Conservation (phyloP, 176 grass and related monocot genomes). For the Triticum urartu region DNA sequence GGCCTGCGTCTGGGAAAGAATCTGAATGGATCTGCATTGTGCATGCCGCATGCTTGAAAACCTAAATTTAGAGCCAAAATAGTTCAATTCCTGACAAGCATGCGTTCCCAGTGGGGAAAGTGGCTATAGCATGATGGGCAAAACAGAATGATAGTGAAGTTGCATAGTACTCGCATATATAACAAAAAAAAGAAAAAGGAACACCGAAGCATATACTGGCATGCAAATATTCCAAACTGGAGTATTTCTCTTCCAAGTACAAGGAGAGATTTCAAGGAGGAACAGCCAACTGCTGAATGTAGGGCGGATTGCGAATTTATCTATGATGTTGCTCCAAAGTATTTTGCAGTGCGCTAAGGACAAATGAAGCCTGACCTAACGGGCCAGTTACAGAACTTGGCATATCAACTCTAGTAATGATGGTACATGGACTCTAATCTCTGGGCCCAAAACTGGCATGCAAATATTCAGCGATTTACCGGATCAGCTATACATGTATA, state of each 20-base stretch:
- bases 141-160: neutral
- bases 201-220: neutral
- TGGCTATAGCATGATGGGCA: neutral
- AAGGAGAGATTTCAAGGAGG: neutral
- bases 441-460: slow-evolving; percentile 18
- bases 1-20: neutral
- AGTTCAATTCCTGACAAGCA: neutral
- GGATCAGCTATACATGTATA: slow-evolving; percentile 23
- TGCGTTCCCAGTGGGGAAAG: neutral
- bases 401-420: neutral
- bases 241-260: neutral
- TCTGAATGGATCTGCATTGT: neutral
- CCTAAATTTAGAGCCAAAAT: neutral
- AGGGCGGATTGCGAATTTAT: neutral
- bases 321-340: neutral
- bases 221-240: no score
- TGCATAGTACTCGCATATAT: neutral
- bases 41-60: neutral
- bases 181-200: neutral
- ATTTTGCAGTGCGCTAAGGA: neutral
- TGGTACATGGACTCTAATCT: neutral
- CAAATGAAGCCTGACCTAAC: neutral
- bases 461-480: neutral
- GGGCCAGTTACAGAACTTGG: neutral
- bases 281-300: neutral